Evolutionary conservation across 768 basidiomycete genomes (phyloP).

Genomic region (Agaricus bisporus): DNA sequence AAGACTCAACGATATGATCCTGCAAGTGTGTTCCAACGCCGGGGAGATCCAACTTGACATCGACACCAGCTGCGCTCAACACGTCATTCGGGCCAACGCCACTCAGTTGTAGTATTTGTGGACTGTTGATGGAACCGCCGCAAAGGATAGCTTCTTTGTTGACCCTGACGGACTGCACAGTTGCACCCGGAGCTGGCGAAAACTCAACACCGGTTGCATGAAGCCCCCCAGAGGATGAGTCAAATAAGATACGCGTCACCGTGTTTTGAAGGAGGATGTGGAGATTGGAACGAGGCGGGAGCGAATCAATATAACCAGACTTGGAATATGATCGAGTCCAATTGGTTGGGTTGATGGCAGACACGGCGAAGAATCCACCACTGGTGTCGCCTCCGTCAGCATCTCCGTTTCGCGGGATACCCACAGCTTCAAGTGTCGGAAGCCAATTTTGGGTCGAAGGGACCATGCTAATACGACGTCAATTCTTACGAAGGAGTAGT

Average conservation of each 20-base stretch:
- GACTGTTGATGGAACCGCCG: constrained; percentile 46
- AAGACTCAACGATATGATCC: constrained; percentile 34
- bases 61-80: constrained; percentile 37
- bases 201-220: constrained; percentile 35
- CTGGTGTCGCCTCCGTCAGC: constrained; percentile 43
- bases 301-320: constrained; percentile 60
- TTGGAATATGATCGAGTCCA: constrained; percentile 66
- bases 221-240: constrained; percentile 41
- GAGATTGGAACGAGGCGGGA: constrained; percentile 57
- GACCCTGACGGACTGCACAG: constrained; percentile 39
- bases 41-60: constrained; percentile 40
- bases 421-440: constrained; percentile 40
- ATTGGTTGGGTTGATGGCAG: constrained; percentile 57
- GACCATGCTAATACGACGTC: constrained; percentile 41
- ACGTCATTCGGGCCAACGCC: constrained; percentile 55
- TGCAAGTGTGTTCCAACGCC: constrained; percentile 59
- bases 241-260: constrained; percentile 47
- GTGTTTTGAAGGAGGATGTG: constrained; percentile 56
- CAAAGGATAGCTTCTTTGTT: constrained; percentile 55
- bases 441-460: constrained; percentile 55
- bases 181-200: constrained; percentile 21
- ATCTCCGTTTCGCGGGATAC: constrained; percentile 38
- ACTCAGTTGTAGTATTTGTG: constrained; percentile 49
- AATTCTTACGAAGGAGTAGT: background rate
- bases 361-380: constrained; percentile 51